Conservation (phyloP, 129 eudicot genomes). For the Pseudognaphalium luteoalbum region DNA sequence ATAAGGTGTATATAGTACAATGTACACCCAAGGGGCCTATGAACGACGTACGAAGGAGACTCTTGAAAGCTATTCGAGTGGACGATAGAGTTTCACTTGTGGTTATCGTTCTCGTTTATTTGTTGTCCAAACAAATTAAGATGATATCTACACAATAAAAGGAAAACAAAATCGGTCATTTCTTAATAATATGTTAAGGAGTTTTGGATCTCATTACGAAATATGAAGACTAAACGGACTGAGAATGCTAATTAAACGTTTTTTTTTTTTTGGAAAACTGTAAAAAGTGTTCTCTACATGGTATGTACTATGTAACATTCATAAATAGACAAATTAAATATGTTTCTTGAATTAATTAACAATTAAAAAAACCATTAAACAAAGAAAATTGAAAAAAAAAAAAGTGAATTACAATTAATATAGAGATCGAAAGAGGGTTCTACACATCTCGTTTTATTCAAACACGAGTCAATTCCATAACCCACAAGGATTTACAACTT, state of each 20-base stretch:
- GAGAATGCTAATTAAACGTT: not conserved
- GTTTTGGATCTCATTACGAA: not conserved
- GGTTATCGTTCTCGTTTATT: not conserved
- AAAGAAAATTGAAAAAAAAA: not conserved
- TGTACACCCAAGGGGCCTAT: not conserved
- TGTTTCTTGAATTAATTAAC: too few relatives aligned
- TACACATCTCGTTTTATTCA: not conserved
- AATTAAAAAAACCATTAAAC: not conserved
- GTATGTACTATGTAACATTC: not conserved
- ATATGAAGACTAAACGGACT: too few relatives aligned
- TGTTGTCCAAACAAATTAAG: not conserved
- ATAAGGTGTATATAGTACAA: too few relatives aligned
- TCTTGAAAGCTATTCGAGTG: not conserved
- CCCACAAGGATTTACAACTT: slow-evolving; percentile 20
- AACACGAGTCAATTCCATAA: not conserved
- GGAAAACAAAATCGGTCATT: not conserved
- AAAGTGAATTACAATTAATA: not conserved
- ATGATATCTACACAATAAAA: not conserved
- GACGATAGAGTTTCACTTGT: not conserved
- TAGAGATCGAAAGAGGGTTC: not conserved
- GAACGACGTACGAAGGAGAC: not conserved
- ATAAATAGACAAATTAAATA: not conserved
- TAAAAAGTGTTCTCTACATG: not conserved
- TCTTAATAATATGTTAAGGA: too few relatives aligned
- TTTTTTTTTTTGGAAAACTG: not conserved